Conservation (phyloP, 805 yeast species). For the Metschnikowia cubensis region DNA sequence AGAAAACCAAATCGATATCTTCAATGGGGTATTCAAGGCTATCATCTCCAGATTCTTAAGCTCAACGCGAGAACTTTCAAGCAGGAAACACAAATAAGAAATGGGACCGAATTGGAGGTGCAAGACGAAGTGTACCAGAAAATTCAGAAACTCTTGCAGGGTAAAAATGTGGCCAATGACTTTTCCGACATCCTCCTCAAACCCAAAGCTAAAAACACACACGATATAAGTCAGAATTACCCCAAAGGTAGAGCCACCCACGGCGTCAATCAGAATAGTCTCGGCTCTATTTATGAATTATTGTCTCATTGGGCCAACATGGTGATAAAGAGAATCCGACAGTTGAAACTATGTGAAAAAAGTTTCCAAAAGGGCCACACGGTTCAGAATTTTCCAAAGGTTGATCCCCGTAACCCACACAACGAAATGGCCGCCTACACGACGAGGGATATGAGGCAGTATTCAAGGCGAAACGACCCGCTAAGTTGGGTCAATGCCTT, state of each 20-base stretch:
- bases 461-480: background rate
- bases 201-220: background rate
- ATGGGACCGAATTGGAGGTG: background rate
- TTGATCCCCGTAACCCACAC: background rate
- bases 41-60: background rate
- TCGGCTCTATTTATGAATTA: background rate
- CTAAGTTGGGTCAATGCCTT: background rate
- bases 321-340: background rate
- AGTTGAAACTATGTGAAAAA: background rate
- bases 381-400: background rate
- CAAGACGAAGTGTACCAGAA: background rate
- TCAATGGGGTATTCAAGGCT: background rate
- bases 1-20: background rate
- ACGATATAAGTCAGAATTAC: background rate
- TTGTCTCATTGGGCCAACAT: background rate
- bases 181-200: background rate
- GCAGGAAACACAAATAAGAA: background rate
- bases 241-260: background rate
- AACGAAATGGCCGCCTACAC: background rate
- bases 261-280: background rate
- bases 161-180: background rate
- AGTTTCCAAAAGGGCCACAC: background rate
- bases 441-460: background rate
- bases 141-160: background rate
- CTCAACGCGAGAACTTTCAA: background rate